A percentile compares a stretch with the other conserved stretches of the same genome.
Conservation (phyloP, 345 rosid genomes). For the Eucalyptus marginata region DNA sequence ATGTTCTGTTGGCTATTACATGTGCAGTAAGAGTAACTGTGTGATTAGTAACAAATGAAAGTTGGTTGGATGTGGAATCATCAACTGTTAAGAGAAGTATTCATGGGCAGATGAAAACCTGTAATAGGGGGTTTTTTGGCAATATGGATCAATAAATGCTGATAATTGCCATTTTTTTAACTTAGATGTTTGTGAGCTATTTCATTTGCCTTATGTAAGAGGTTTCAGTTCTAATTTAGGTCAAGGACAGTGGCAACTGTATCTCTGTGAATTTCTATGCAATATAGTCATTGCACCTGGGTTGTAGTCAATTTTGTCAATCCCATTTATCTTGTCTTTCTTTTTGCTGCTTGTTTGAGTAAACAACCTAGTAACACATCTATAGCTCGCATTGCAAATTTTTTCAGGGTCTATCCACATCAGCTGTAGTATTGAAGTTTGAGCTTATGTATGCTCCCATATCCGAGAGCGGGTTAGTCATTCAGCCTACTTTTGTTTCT, state of each 20-base stretch:
- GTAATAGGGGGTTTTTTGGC: neutral
- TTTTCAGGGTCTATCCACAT: conserved; percentile 51
- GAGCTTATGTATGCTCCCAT: conserved; percentile 81
- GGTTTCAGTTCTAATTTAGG: neutral
- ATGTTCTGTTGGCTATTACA: neutral
- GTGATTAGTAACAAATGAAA: neutral
- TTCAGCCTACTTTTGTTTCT: neutral
- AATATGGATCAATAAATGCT: neutral
- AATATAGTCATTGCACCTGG: neutral
- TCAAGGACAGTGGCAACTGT: neutral
- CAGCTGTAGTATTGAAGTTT: conserved; percentile 80
- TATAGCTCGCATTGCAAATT: neutral
- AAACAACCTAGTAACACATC: neutral
- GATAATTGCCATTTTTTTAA: neutral
- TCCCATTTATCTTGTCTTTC: neutral
- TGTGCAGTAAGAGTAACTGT: neutral
- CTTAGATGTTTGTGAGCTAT: neutral
- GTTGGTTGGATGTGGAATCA: neutral
- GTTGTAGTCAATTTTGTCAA: neutral
- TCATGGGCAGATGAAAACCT: neutral
- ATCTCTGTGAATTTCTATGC: neutral
- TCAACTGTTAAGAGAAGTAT: neutral
- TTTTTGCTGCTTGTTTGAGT: neutral
- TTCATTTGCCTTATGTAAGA: neutral
- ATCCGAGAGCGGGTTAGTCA: conserved; percentile 38